Conservation (phyloP, 345 rosid species). For the Hibiscus mutabilis region DNA sequence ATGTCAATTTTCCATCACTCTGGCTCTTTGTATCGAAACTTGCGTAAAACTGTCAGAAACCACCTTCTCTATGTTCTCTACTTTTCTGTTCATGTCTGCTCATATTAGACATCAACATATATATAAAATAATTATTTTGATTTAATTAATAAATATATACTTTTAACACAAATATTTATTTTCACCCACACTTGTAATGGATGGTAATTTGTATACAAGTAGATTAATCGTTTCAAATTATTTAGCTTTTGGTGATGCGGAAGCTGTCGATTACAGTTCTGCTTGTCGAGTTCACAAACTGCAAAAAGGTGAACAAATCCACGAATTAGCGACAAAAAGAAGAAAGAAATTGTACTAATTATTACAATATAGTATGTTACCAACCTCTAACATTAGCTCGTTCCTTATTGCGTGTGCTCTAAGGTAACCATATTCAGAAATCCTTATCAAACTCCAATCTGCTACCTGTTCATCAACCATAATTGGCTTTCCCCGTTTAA, state of each 20-base stretch:
- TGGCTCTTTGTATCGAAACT: no score
- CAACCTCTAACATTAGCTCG: slow-evolving; percentile 43
- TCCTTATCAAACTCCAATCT: slow-evolving; percentile 49
- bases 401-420: slow-evolving; percentile 41
- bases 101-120: no score
- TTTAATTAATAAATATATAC: no score
- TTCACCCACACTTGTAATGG: no score
- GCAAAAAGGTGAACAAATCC: slow-evolving; percentile 18
- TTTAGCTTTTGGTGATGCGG: slow-evolving; percentile 29
- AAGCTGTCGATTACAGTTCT: slow-evolving; percentile 37
- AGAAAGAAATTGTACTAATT: background rate
- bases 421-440: slow-evolving; percentile 38
- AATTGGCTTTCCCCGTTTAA: no score
- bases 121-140: no score
- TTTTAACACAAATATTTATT: no score
- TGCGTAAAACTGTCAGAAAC: no score
- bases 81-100: no score
- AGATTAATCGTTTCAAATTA: background rate
- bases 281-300: slow-evolving; percentile 39
- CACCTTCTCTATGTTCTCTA: no score
- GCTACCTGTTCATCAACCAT: slow-evolving; percentile 16
- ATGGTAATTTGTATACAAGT: no score
- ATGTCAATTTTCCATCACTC: no score
- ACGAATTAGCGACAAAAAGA: background rate
- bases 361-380: background rate